phyloP scores from a whole-genome alignment of 1,284 basidiomycete genomes.

The Pseudomicrostroma phylloplanum region DNA sequence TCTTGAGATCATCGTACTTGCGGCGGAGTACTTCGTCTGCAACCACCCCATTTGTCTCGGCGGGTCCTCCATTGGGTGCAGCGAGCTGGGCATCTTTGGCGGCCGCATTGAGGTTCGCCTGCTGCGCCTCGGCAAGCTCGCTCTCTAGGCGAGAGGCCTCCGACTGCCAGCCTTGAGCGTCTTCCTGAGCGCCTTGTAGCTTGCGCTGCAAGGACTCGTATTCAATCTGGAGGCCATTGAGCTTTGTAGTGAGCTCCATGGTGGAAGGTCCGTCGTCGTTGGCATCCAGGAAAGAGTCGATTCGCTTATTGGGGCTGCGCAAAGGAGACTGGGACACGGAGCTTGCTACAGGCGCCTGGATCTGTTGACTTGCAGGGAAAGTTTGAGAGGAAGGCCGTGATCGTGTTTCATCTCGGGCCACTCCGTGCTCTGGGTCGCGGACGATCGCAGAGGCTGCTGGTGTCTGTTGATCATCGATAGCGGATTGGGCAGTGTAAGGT shows the following conservation, averaged over 20 bases:
- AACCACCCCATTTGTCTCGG: background rate
- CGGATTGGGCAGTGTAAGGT: background rate
- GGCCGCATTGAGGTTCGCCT: background rate
- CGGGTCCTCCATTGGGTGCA: background rate
- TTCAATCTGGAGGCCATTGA: background rate
- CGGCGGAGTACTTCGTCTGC: background rate
- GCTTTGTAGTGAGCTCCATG: background rate
- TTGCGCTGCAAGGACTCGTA: background rate
- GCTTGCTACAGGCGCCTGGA: background rate
- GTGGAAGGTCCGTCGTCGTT: background rate
- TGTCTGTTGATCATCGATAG: no score
- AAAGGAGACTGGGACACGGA: background rate
- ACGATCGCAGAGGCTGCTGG: no score
- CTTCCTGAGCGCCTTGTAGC: background rate
- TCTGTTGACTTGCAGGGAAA: background rate
- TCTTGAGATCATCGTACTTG: constrained; percentile 4
- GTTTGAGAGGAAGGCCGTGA: background rate
- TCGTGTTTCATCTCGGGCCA: background rate
- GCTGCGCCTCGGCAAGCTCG: background rate
- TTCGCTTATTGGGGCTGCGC: background rate
- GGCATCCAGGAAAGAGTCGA: background rate
- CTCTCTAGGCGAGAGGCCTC: background rate
- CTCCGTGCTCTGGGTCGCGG: no score
- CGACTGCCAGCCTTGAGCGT: background rate
- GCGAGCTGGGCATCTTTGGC: background rate